Base-by-base conservation (phyloP, 177 flowering plant species). In the Tripterygium wilfordii region DNA sequence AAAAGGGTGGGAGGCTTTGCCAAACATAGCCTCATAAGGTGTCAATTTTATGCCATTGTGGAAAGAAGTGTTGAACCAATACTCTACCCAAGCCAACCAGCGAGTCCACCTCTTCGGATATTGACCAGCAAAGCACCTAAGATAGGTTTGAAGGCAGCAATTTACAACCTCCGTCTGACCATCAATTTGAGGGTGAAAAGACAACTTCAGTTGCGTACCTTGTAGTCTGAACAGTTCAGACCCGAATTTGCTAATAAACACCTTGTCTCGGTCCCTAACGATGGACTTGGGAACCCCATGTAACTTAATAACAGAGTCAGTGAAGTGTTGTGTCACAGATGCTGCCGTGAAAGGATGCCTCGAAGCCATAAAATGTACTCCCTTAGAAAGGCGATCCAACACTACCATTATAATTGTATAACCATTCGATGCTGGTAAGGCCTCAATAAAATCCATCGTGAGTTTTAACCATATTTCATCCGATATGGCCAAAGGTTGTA, bases 211-310 rank as follows among this genome's bases (percentile, higher is more conserved):
- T 10, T 16, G 21, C 6, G 22, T 31, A 26, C 56, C 56, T 18
- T 51, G 55, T 10, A 22, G 9, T 1, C 17, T 26, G 15, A 45
- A 45, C 6, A 45, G 20, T 15, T 13, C 3, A 5, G 13, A n/a
- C 49, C 35, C 27, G 13, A 45, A 45, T 12, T 22, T 13, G 3
- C 49, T 45, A 8, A 26, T 13, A 19, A 45, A 45, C 16, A 45
- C 21, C 22, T 14, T 15, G 36, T 45, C 49, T 26, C 35, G 33
- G 16, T 45, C 49, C 14, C 33, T 26, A 3, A 45, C 2, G 15
- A 45, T 28, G 7, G 33, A 7, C 12, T 30, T 12, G 7, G 49
- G 49, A 12, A 45, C 7, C 25, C 49, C 35, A 30, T 45, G 36
- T 12, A 45, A 16, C 12, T 28, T 27, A 2, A 8, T 9, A 4